Percentiles rank a stretch among this genome's conserved stretches.
Evolutionary conservation across 768 basidiomycete genomes (phyloP).

Genomic region (Rhizopogon sp.): DNA sequence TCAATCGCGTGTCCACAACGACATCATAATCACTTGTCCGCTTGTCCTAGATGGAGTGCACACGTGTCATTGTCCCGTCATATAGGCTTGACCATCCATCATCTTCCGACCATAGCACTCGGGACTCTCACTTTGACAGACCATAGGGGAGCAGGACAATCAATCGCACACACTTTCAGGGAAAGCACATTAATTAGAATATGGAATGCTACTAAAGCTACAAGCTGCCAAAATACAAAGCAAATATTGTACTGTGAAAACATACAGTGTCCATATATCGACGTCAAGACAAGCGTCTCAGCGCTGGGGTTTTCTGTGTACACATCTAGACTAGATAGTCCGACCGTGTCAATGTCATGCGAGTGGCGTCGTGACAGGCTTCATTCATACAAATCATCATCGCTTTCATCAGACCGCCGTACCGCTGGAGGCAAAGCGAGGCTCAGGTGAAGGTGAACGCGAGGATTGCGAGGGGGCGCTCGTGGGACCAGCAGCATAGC

Average conservation of each 20-base stretch:
- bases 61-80: too few relatives aligned
- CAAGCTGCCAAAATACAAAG: constrained; percentile 23
- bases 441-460: constrained; percentile 16
- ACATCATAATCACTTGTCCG: too few relatives aligned
- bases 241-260: constrained; percentile 1
- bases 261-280: background rate
- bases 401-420: constrained; percentile 20
- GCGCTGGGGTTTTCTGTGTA: background rate
- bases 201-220: constrained; percentile 18
- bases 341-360: constrained; percentile 3
- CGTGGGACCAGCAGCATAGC: constrained; percentile 42
- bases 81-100: too few relatives aligned
- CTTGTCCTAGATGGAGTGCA: too few relatives aligned
- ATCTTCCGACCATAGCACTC: too few relatives aligned
- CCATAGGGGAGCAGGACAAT: too few relatives aligned
- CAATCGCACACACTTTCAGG: background rate
- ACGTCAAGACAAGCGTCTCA: constrained; percentile 3
- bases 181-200: background rate
- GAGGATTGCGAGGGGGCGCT: constrained; percentile 15
- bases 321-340: background rate
- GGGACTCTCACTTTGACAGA: too few relatives aligned
- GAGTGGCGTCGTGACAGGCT: constrained; percentile 10
- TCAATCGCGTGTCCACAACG: too few relatives aligned
- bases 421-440: constrained; percentile 22
- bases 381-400: constrained; percentile 15